Conservation (phyloP, 208 protist genomes). For the Naegleria fowleri region DNA sequence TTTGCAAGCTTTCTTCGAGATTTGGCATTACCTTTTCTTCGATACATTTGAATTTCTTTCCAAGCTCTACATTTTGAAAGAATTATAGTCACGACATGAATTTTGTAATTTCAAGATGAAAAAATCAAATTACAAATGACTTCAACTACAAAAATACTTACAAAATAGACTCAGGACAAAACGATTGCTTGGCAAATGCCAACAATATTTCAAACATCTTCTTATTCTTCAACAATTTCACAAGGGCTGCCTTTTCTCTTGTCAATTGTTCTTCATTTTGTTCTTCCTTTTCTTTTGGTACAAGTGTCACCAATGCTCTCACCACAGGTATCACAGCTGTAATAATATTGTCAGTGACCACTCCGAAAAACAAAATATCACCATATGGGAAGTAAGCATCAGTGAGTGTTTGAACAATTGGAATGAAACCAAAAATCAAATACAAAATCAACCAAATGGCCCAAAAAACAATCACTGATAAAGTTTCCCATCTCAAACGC, state of each 20-base stretch:
- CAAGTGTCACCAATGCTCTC: not conserved
- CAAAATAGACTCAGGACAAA: not conserved
- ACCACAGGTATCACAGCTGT: not conserved
- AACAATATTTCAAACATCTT: not conserved
- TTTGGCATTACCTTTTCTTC: not conserved
- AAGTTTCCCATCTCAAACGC: not conserved
- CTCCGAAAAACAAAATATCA: not conserved
- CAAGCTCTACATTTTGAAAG: not conserved
- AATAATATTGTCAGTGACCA: not conserved
- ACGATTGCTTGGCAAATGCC: not conserved
- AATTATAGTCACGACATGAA: too few relatives aligned
- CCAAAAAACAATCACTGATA: not conserved
- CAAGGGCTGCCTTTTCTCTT: not conserved
- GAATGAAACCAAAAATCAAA: not conserved
- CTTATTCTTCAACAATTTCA: not conserved
- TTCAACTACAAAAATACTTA: not conserved
- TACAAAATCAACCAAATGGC: not conserved
- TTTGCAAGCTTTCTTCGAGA: not conserved
- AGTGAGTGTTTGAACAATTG: not conserved
- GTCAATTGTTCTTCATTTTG: not conserved
- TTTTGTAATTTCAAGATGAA: too few relatives aligned
- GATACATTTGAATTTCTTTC: not conserved
- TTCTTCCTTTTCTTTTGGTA: not conserved
- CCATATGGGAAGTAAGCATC: not conserved
- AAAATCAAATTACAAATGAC: too few relatives aligned